These are phyloP conservation scores for Aspergillus eucalypticola DNA, from an alignment of 2,329 filamentous ascomycete genomes.

Conservation along the genomic window DNA sequence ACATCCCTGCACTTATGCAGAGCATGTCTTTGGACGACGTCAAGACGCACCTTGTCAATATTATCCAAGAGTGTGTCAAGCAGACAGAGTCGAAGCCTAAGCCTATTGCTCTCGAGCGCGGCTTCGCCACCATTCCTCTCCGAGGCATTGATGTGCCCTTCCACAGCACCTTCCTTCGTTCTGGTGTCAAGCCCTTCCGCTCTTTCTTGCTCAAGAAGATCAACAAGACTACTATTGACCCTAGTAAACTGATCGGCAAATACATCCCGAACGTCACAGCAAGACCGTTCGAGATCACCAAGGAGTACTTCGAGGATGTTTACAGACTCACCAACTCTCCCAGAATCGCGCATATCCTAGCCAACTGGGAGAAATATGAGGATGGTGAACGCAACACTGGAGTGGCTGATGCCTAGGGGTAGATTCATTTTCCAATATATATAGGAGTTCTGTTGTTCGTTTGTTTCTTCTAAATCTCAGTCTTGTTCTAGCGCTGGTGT, in stretches of 20 bases:
- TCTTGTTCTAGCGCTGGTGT: conserved; percentile 7
- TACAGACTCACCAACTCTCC: conserved; percentile 86
- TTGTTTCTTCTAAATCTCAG: neutral
- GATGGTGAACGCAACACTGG: conserved; percentile 33
- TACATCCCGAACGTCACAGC: conserved; percentile 99
- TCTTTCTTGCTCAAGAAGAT: conserved; percentile 99
- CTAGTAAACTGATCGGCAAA: conserved; percentile 93
- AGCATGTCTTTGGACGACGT: conserved; percentile 85
- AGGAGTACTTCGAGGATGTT: conserved; percentile 99
- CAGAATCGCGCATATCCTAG: conserved; percentile 59
- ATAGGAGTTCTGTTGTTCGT: neutral
- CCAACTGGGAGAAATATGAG: conserved; percentile 79
- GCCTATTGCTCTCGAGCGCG: conserved; percentile 86
- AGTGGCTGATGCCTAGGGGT: conserved; percentile 12
- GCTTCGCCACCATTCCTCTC: conserved; percentile 94
- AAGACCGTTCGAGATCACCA: conserved; percentile 89
- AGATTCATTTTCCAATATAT: conserved; percentile 11
- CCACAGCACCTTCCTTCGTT: conserved; percentile 97
- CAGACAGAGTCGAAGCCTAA: conserved; percentile 85
- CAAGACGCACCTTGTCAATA: conserved; percentile 83
- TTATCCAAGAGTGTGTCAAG: conserved; percentile 85
- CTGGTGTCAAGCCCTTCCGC: conserved; percentile 97
- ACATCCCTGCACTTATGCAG: conserved; percentile 89
- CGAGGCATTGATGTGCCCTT: conserved; percentile 98
- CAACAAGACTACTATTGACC: conserved; percentile 98